Percentiles rank a stretch among this genome's conserved stretches.
Evolutionary conservation across 192 early-diverging fungal species (phyloP).

Genomic region (Coemansia sp.): DNA sequence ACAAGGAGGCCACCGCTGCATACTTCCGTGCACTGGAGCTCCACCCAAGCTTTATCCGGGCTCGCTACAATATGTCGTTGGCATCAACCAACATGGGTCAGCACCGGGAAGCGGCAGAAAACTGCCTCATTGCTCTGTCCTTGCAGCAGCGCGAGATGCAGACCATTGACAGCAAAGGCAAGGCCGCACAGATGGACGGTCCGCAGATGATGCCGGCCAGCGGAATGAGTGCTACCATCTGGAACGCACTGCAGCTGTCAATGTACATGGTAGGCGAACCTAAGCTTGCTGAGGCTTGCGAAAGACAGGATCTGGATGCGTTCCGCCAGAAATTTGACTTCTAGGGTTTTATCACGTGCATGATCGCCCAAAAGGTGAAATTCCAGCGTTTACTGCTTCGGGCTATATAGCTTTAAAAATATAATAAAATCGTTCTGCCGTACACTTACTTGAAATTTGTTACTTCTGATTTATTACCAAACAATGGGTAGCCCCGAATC

Average conservation of each 20-base stretch:
- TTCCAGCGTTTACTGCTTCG: neutral
- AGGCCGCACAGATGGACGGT: conserved; percentile 27
- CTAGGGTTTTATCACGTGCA: conserved; percentile 25
- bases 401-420: neutral
- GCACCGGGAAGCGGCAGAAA: conserved; percentile 88
- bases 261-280: conserved; percentile 72
- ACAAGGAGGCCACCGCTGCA: conserved; percentile 80
- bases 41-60: conserved; percentile 93
- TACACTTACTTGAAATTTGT: neutral
- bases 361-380: neutral
- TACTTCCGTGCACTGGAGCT: conserved; percentile 93
- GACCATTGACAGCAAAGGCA: conserved; percentile 29
- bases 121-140: conserved; percentile 84
- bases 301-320: conserved; percentile 71
- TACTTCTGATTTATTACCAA: neutral
- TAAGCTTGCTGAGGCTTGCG: conserved; percentile 81
- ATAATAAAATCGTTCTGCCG: too few species aligned
- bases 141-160: conserved; percentile 71
- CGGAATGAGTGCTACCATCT: conserved; percentile 74
- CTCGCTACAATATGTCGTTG: conserved; percentile 94
- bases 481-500: conserved; percentile 18
- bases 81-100: conserved; percentile 85
- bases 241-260: conserved; percentile 80
- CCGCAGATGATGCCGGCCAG: conserved; percentile 26
- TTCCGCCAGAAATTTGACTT: conserved; percentile 89